These are phyloP conservation scores for Mychonastes homosphaera DNA, from an alignment of 139 green algal species.

Conservation along the genomic window DNA sequence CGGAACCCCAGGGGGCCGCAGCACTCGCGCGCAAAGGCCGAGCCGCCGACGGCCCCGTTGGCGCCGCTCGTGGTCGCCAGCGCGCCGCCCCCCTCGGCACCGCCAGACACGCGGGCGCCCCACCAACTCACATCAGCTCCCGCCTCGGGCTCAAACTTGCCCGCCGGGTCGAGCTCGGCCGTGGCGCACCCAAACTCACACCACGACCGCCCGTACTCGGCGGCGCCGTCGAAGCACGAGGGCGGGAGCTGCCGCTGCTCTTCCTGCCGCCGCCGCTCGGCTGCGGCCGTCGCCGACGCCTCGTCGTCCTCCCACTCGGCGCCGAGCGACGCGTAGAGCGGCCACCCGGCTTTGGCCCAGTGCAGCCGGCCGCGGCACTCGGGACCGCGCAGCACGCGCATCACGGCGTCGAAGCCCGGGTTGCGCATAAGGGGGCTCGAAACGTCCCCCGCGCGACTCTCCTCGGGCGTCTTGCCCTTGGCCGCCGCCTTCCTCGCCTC, in stretches of 20 bases:
- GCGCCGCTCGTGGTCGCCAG: too few relatives aligned
- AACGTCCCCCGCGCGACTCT: background rate
- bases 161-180: slow-evolving; percentile 49
- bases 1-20: too few relatives aligned
- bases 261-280: too few relatives aligned
- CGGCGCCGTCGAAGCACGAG: slow-evolving; percentile 52
- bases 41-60: too few relatives aligned
- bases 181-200: slow-evolving; percentile 75
- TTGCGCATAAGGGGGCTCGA: slow-evolving; percentile 8
- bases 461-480: too few relatives aligned
- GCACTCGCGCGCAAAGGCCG: too few relatives aligned
- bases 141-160: slow-evolving; percentile 48
- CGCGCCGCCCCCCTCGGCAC: too few relatives aligned
- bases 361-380: slow-evolving; percentile 41
- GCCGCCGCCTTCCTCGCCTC: too few relatives aligned
- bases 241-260: too few relatives aligned
- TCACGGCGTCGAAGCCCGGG: slow-evolving; percentile 22
- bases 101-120: too few relatives aligned
- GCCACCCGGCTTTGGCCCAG: slow-evolving; percentile 61
- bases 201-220: slow-evolving; percentile 55
- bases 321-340: slow-evolving; percentile 21
- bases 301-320: too few relatives aligned
- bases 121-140: slow-evolving; percentile 46
- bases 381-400: slow-evolving; percentile 22
- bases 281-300: too few relatives aligned